Evolutionary conservation across 805 yeast genomes (phyloP).

Genomic region (Candida alai): DNA sequence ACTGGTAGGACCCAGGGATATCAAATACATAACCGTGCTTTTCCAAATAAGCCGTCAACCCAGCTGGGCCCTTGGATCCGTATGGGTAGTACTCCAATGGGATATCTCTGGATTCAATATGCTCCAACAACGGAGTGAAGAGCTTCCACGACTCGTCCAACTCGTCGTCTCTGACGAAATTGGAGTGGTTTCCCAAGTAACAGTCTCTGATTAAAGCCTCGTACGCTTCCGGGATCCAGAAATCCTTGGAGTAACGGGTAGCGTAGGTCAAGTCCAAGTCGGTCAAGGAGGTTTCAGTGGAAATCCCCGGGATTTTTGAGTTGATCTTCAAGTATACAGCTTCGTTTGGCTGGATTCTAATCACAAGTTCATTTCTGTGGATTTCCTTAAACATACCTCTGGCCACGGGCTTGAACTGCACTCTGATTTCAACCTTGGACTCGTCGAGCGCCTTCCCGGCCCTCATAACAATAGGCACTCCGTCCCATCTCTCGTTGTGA

Average conservation of each 20-base stretch:
- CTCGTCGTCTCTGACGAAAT: constrained; percentile 97
- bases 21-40: constrained; percentile 72
- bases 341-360: constrained; percentile 92
- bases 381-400: constrained; percentile 77
- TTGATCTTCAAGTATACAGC: constrained; percentile 92
- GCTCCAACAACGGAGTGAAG: constrained; percentile 85
- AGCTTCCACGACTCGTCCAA: constrained; percentile 89
- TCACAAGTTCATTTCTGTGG: constrained; percentile 88
- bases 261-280: constrained; percentile 88
- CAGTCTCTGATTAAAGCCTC: constrained; percentile 94
- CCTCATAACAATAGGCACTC: constrained; percentile 92
- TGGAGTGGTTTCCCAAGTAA: constrained; percentile 87
- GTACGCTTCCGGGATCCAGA: constrained; percentile 97
- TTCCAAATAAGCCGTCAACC: constrained; percentile 55
- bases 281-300: constrained; percentile 76
- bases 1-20: constrained; percentile 66
- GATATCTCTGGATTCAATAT: constrained; percentile 69
- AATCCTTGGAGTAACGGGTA: constrained; percentile 69
- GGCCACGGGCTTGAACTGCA: constrained; percentile 86
- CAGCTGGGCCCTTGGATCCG: constrained; percentile 86
- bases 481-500: constrained; percentile 95
- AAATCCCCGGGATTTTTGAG: constrained; percentile 88
- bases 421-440: constrained; percentile 90
- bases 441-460: constrained; percentile 98
- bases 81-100: constrained; percentile 70